Base-by-base conservation (phyloP, 345 rosid genomes). In the Sonneratia caseolaris region DNA sequence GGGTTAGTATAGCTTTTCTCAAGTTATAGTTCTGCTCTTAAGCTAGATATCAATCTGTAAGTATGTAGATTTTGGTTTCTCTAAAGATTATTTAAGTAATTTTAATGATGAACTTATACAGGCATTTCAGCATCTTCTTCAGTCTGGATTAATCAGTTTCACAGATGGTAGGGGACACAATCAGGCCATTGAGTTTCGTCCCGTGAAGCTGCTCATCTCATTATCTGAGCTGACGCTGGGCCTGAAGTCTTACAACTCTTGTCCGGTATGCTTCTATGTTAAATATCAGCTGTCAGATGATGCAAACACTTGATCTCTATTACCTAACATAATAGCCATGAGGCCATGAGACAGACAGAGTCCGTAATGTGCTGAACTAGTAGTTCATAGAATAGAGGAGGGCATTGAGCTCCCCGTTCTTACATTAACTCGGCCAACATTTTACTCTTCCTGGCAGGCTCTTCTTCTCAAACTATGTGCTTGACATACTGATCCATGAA, bases 71-170 rank as follows among this genome's bases (percentile, higher is more conserved):
- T 27, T 62, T 32, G 37, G 36, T 27, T 62, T 27, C 16, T 10
- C 37, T 15, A 3, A 35, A 62, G 66, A 10, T 62, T 12, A 35
- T 7, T 62, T 35, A 12, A 13, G 66, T 57, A n/a, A 8, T 22
- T 57, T 2, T 7, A 22, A 57, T 57, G 19, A 35, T 62, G 66
- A 72, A 74, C 64, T 77, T 74, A 61, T 81, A 70, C 85, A 94
- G 97, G 97, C 91, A 79, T 94, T 91, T 84, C 95, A 94, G 78
- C 90, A 84, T 76, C 86, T 91, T 72, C 72, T 87, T 70, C 88
- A 89, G 49, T 84, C 88, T 14, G 88, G 87, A 64, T 68, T 89
- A 62, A 80, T 91, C 73, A 76, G 91, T 81, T 91, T 86, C 69
- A 32, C 76, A 32, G 96, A 89, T 85, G 86, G 72, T 76, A 83